Percentiles rank a stretch among this genome's conserved stretches.
These are phyloP conservation scores for Candida sithepensis DNA, from an alignment of 805 yeast genomes.

Conservation along the genomic window DNA sequence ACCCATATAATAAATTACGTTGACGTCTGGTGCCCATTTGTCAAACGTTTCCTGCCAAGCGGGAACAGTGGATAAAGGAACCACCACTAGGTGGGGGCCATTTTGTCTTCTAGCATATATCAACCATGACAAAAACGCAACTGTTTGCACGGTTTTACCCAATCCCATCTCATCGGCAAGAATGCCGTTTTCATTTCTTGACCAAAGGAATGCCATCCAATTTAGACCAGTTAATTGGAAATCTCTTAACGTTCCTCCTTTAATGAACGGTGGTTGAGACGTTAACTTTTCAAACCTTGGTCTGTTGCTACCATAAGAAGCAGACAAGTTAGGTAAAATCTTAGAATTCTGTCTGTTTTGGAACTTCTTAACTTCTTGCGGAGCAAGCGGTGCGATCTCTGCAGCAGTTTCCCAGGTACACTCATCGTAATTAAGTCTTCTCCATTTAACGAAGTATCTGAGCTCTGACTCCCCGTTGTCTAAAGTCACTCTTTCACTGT, in stretches of 20 bases:
- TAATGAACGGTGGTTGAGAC: conserved; percentile 84
- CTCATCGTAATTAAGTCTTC: conserved; percentile 86
- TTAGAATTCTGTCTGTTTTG: conserved; percentile 80
- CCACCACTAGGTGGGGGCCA: conserved; percentile 96
- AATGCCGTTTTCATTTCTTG: conserved; percentile 94
- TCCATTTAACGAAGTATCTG: conserved; percentile 91
- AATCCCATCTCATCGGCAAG: conserved; percentile 99
- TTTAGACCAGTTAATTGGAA: conserved; percentile 97
- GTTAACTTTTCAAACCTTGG: conserved; percentile 87
- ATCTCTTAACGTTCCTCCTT: conserved; percentile 89
- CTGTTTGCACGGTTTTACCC: conserved; percentile 97
- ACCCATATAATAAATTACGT: conserved; percentile 90
- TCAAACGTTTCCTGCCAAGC: conserved; percentile 99
- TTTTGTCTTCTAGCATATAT: conserved; percentile 93
- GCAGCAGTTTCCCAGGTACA: conserved; percentile 97
- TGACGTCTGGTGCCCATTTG: conserved; percentile 94
- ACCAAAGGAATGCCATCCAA: conserved; percentile 99
- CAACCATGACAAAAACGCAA: conserved; percentile 90
- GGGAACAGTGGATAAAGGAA: conserved; percentile 92
- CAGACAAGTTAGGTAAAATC: conserved; percentile 77
- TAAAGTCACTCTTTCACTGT: conserved; percentile 64
- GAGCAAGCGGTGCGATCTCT: conserved; percentile 78
- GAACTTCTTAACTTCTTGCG: conserved; percentile 76
- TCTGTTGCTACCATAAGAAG: conserved; percentile 67
- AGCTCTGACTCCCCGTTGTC: conserved; percentile 66